Base-by-base conservation (phyloP, 768 basidiomycete genomes). In the Leccinum subtestaceum region DNA sequence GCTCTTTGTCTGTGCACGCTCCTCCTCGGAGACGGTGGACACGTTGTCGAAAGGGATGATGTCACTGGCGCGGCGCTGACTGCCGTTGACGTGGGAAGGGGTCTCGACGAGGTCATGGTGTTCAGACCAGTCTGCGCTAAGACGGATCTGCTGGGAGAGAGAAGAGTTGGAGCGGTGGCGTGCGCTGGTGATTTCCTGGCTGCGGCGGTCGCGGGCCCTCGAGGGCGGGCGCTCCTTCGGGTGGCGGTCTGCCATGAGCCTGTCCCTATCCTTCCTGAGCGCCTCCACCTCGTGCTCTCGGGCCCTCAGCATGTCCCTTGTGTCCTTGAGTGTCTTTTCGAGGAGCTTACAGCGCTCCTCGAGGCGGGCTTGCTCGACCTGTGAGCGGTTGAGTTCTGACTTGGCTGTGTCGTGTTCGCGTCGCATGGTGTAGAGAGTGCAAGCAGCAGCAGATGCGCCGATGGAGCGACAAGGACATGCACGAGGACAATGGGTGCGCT, bases 241-340 rank as follows among this genome's bases (percentile, higher is more conserved):
- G 6, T 55, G 60, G 54, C 62, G 63, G 43, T 72, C 70, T 38
- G 60, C 54, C 2, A 74, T 36, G 27, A 73, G 60, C 25, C 54
- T 66, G 31, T 76, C 78, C 52, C 71, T 66, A 45, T 79, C 77
- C 60, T 66, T 72, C 61, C 72, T 82, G 66, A 87, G 69, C 57
- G 74, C 74, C 32, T 86, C 85, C 50, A 88, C 71, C 74, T 90
- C 88, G 49, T 74, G 65, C 60, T 90, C 89, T 60, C 83, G 80
- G 1, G 76, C 61, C 58, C 78, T 80, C 63, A 90, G 70, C 51
- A 83, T 62, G 12, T 89, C 86, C 52, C 82, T 78, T 51, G 86
- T 83, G 63, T 89, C 88, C 65, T 78, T 82, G 58, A 91, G 74
- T 17, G 84, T 78, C 64, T 76, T 81, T 65, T 91, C 88, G 52